Conservation (phyloP, 2,329 filamentous ascomycete genomes). For the Verticillium dahliae region DNA sequence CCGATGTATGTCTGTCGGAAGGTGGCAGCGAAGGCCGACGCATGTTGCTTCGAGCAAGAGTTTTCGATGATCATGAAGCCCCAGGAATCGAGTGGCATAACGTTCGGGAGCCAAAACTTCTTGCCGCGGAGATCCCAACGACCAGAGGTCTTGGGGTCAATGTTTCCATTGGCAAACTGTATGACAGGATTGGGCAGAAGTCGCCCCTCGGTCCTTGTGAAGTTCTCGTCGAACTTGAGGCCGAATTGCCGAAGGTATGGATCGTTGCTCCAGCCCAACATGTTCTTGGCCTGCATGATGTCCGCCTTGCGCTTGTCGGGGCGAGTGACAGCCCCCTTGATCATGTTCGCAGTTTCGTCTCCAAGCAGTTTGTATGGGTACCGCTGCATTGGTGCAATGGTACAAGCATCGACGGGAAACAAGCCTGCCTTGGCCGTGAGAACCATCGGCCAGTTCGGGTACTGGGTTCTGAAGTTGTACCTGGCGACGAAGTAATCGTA, state of each 20-base stretch:
- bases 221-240: conserved; percentile 57
- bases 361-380: conserved; percentile 58
- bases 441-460: conserved; percentile 48
- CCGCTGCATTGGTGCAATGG: conserved; percentile 46
- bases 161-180: conserved; percentile 52
- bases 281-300: conserved; percentile 61
- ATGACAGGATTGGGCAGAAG: conserved; percentile 67
- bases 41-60: conserved; percentile 46
- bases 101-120: conserved; percentile 64
- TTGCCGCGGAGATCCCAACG: conserved; percentile 85
- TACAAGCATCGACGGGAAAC: conserved; percentile 58
- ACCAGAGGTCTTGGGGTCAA: conserved; percentile 60
- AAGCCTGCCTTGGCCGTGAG: conserved; percentile 45
- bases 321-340: conserved; percentile 81
- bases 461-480: conserved; percentile 44
- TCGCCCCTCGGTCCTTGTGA: conserved; percentile 63
- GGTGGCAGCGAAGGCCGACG: conserved; percentile 45
- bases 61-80: conserved; percentile 61
- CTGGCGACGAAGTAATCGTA: conserved; percentile 48
- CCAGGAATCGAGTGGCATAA: conserved; percentile 61
- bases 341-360: conserved; percentile 74
- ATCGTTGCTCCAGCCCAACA: conserved; percentile 64
- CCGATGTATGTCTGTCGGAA: conserved; percentile 40
- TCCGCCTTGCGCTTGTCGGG: conserved; percentile 61
- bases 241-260: conserved; percentile 67